Conservation (phyloP, 441 rosid species). For the Pelargonium australe region DNA sequence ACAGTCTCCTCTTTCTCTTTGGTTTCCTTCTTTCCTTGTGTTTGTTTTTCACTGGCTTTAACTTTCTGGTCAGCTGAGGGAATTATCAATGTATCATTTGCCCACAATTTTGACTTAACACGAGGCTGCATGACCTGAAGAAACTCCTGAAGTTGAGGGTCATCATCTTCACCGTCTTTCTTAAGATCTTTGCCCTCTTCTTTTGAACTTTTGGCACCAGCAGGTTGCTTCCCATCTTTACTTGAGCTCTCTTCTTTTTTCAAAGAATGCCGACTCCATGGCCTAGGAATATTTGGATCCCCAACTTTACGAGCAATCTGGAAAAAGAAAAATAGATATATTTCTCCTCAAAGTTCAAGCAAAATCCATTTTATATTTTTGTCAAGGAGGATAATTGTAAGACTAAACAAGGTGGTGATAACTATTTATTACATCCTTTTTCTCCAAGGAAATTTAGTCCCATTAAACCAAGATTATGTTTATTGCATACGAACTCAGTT, state of each 20-base stretch:
- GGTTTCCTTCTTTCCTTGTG: constrained; percentile 29
- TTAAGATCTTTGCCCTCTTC: constrained; percentile 26
- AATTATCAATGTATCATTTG: constrained; percentile 50
- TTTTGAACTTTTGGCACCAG: constrained; percentile 23
- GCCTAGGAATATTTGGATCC: constrained; percentile 60
- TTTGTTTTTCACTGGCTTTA: constrained; percentile 23
- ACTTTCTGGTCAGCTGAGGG: constrained; percentile 23
- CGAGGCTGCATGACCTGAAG: constrained; percentile 81
- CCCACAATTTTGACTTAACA: constrained; percentile 70
- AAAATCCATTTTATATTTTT: neutral
- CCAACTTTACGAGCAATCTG: constrained; percentile 72
- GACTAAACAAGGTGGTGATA: neutral
- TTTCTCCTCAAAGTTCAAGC: constrained; percentile 16
- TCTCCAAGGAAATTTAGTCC: neutral
- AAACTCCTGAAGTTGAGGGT: constrained; percentile 55
- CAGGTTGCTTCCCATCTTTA: constrained; percentile 21
- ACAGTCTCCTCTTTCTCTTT: constrained; percentile 20
- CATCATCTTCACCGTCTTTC: constrained; percentile 36
- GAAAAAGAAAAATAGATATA: constrained; percentile 8
- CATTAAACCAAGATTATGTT: neutral
- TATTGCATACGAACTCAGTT: neutral
- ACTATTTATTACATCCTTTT: neutral
- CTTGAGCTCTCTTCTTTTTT: constrained; percentile 37
- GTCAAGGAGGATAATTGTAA: neutral
- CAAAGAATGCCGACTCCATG: constrained; percentile 74